Percentiles rank a stretch among this genome's conserved stretches.
Evolutionary conservation across 176 grass and related monocot genomes (phyloP).

Genomic region (Zoysia japonica): DNA sequence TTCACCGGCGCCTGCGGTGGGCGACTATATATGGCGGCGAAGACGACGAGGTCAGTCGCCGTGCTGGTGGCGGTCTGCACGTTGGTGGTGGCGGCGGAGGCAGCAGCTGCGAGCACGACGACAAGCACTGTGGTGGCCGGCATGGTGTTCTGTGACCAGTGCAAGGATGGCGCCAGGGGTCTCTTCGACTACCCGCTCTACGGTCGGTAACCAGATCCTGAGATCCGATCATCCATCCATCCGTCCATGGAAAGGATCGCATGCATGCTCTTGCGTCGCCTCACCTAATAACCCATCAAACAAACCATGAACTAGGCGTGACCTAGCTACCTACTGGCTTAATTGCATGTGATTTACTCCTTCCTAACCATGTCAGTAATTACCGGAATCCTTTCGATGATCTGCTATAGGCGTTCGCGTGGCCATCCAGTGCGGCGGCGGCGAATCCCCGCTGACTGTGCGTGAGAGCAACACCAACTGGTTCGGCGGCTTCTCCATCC

Average conservation of each 20-base stretch:
- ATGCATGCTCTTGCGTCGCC: background rate
- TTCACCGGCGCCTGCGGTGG: too few relatives aligned
- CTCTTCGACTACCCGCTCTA: conserved; percentile 85
- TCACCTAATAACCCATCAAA: background rate
- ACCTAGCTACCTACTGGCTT: too few relatives aligned
- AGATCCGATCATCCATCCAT: too few relatives aligned
- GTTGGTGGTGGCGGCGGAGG: too few relatives aligned
- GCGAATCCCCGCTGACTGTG: conserved; percentile 42
- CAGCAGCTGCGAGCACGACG: too few relatives aligned
- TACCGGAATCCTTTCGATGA: too few relatives aligned
- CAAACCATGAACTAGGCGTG: background rate
- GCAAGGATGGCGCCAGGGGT: conserved; percentile 69
- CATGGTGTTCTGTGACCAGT: conserved; percentile 91
- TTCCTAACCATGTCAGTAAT: too few relatives aligned
- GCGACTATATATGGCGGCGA: too few relatives aligned
- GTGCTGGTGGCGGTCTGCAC: too few relatives aligned
- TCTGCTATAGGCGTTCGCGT: conserved; percentile 59
- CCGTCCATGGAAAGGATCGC: too few relatives aligned
- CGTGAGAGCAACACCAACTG: conserved; percentile 80
- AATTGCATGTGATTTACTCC: too few relatives aligned
- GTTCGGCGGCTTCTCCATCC: conserved; percentile 70
- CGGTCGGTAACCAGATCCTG: conserved; percentile 26
- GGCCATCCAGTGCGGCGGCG: conserved; percentile 66
- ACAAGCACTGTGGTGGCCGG: conserved; percentile 56
- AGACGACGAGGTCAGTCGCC: too few relatives aligned